Percentiles rank a stretch among this genome's conserved stretches.
Conservation (phyloP, 225 moss, liverwort and hornwort genomes). For the Bryum argenteum region DNA sequence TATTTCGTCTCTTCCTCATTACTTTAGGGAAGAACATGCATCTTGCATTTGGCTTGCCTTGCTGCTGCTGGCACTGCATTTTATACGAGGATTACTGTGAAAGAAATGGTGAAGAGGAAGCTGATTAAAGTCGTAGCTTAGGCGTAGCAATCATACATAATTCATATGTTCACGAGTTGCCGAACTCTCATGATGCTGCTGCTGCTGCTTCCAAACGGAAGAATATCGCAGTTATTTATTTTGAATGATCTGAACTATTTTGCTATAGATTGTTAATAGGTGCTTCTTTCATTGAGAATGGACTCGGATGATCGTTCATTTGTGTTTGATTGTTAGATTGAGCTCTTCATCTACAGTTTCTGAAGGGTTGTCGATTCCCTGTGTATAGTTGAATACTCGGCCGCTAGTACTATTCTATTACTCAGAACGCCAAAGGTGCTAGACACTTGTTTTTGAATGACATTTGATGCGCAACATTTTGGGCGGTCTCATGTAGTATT, state of each 20-base stretch:
- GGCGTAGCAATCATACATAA: conserved; percentile 11
- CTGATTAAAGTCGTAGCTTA: background rate
- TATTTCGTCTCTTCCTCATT: conserved; percentile 15
- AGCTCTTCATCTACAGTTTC: too few relatives aligned
- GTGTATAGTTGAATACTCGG: too few relatives aligned
- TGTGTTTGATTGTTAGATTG: too few relatives aligned
- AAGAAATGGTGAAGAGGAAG: conserved; percentile 20
- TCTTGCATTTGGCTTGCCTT: conserved; percentile 52
- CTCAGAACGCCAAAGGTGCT: too few relatives aligned
- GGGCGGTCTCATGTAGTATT: too few relatives aligned
- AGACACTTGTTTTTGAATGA: too few relatives aligned
- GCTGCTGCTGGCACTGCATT: conserved; percentile 58
- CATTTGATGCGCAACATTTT: too few relatives aligned
- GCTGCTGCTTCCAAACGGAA: conserved; percentile 32
- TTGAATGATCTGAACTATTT: background rate
- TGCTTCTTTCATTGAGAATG: background rate
- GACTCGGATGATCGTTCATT: too few relatives aligned
- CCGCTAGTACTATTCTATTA: too few relatives aligned
- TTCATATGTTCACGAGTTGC: conserved; percentile 24
- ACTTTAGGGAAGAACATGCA: conserved; percentile 41
- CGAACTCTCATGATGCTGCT: conserved; percentile 14
- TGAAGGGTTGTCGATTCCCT: too few relatives aligned
- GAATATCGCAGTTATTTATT: conserved; percentile 3
- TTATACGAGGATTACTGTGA: conserved; percentile 51
- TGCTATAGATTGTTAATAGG: background rate